Percentiles rank a stretch among this genome's conserved stretches.
Evolutionary conservation across 495 filamentous ascomycete species (phyloP).

Genomic region (Aspergillus affinis): DNA sequence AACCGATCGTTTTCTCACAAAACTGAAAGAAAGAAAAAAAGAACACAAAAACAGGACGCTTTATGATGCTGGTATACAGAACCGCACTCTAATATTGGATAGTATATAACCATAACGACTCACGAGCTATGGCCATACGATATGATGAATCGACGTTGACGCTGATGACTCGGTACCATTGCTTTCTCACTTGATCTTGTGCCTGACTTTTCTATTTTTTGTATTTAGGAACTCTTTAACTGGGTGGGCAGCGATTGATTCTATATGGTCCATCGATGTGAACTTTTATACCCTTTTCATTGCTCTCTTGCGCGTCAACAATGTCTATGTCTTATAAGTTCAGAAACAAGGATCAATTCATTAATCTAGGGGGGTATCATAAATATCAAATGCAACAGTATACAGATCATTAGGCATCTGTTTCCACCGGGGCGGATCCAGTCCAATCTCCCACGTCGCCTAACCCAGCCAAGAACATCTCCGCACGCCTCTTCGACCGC

Average conservation of each 20-base stretch:
- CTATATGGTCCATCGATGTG: background rate
- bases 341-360: background rate
- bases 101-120: constrained; percentile 13
- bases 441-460: constrained; percentile 19
- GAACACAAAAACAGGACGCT: constrained; percentile 3
- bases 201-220: background rate
- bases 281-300: background rate
- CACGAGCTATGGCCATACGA: constrained; percentile 17
- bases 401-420: background rate
- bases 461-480: constrained; percentile 64
- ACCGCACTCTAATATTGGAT: constrained; percentile 1
- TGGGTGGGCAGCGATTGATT: constrained; percentile 5
- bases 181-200: background rate
- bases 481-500: constrained; percentile 59
- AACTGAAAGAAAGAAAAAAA: constrained; percentile 1
- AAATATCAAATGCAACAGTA: background rate
- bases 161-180: constrained; percentile 5
- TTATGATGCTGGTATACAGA: constrained; percentile 10
- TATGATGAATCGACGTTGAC: constrained; percentile 14
- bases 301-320: background rate
- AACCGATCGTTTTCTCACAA: background rate
- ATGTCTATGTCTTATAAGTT: background rate
- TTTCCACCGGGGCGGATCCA: background rate
- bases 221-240: constrained; percentile 2
- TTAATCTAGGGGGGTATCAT: background rate